These are phyloP conservation scores for Hymenoscyphus fructigenus DNA, from an alignment of 2,329 filamentous ascomycete genomes.

Conservation along the genomic window DNA sequence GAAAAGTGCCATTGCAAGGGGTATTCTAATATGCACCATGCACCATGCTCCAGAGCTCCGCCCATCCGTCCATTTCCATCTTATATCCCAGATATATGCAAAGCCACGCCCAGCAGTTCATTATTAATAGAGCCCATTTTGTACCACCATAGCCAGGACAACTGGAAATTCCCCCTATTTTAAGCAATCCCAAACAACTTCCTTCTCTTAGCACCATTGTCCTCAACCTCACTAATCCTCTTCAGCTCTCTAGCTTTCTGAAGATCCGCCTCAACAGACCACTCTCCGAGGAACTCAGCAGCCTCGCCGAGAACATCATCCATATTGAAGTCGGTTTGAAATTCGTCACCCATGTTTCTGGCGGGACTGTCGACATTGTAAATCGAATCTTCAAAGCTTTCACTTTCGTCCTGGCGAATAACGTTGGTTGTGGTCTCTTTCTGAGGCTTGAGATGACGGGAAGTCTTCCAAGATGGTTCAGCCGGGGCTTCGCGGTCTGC, in stretches of 20 bases:
- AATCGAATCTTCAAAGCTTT: background rate
- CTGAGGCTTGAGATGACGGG: slow-evolving; percentile 48
- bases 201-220: slow-evolving; percentile 20
- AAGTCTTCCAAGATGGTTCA: background rate
- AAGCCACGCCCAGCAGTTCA: background rate
- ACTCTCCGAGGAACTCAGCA: slow-evolving; percentile 36
- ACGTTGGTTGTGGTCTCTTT: slow-evolving; percentile 36
- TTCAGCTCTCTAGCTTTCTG: slow-evolving; percentile 32
- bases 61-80: background rate
- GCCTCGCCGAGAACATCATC: slow-evolving; percentile 32
- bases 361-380: background rate
- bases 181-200: slow-evolving; percentile 26
- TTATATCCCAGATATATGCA: background rate
- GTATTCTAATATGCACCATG: slow-evolving; percentile 8
- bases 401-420: slow-evolving; percentile 8
- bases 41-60: slow-evolving; percentile 2
- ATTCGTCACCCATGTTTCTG: background rate
- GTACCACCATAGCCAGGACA: background rate
- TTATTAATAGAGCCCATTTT: background rate
- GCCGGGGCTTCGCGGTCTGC: slow-evolving; percentile 40
- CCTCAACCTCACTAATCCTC: slow-evolving; percentile 9
- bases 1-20: slow-evolving; percentile 7
- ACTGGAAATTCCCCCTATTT: background rate
- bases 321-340: slow-evolving; percentile 24
- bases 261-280: slow-evolving; percentile 42